A percentile compares a stretch with the other conserved stretches of the same genome.
Evolutionary conservation across 2,329 filamentous ascomycete species (phyloP).

Genomic region (Cladosporium halotolerans): DNA sequence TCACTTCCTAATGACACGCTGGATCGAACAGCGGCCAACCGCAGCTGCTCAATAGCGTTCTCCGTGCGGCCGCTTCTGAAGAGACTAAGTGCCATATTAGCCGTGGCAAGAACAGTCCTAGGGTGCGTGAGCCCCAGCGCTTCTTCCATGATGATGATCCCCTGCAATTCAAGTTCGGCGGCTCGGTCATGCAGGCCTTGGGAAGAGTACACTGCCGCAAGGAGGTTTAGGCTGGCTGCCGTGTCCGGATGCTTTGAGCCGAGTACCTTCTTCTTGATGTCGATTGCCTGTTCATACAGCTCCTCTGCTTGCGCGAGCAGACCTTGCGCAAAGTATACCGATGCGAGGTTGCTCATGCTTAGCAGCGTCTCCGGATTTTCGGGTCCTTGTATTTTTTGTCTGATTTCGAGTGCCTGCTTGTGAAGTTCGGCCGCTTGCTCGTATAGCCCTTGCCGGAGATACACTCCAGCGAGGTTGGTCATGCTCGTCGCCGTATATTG

Average conservation of each 20-base stretch:
- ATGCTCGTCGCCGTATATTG: slow-evolving; percentile 13
- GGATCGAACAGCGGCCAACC: too few species aligned
- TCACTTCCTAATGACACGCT: too few species aligned
- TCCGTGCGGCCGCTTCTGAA: too few species aligned
- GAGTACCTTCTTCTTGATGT: slow-evolving; percentile 8
- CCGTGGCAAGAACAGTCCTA: too few species aligned
- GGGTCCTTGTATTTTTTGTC: slow-evolving; percentile 9
- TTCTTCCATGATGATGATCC: too few species aligned
- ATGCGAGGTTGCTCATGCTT: slow-evolving; percentile 9
- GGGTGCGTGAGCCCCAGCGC: too few species aligned
- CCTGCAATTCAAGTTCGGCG: too few species aligned
- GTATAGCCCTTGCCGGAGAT: slow-evolving; percentile 4
- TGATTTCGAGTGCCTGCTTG: slow-evolving; percentile 7
- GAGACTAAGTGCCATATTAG: too few species aligned
- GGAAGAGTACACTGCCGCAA: slow-evolving; percentile 9
- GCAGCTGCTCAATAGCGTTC: too few species aligned
- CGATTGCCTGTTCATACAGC: slow-evolving; percentile 12
- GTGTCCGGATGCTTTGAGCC: slow-evolving; percentile 10
- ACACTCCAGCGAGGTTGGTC: slow-evolving; percentile 6
- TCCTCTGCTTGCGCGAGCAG: slow-evolving; percentile 8
- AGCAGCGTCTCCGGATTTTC: slow-evolving; percentile 14
- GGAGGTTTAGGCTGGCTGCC: slow-evolving; percentile 7
- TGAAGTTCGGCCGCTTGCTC: slow-evolving; percentile 10
- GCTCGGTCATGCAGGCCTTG: neutral
- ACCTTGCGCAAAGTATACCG: neutral